Evolutionary conservation across 148 eudicot species (phyloP), one percentile per base, ranked within the genome.

Genomic region (Limonium bicolor): DNA sequence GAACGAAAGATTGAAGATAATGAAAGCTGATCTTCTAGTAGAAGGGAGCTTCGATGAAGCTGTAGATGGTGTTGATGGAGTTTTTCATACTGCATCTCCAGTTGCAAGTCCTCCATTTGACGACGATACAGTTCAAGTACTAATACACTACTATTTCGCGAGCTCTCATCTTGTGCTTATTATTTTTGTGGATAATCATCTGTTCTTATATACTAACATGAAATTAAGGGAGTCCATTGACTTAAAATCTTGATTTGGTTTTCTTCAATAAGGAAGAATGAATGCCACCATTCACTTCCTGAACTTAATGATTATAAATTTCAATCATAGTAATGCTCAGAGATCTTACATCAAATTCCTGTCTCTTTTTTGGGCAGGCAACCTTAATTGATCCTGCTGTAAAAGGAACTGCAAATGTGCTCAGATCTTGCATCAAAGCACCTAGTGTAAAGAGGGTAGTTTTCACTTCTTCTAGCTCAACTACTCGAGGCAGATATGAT

Each of bases 41-140:
- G 83, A 48, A 38, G 72, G 71, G 50, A 76, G 95, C 54, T 48
- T 88, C 3, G 65, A 73, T 34, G 77, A 58, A 48, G 95, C 97
- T 10, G 80, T 88, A 46, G 41, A 58, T 25, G 95, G 93, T 0
- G 83, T 92, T 54, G 68, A 77, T 37, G 97, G 95, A 26, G 97
- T 88, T 54, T 88, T 88, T 53, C 97, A 88, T 64, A 80, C 93
- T 29, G 97, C 97, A 5, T 84, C 95, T 17, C 97, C 95, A 1
- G 87, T 88, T 23, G 7, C 24, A 6, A 37, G 40, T 0, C 29
- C 55, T 6, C 32, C 18, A 20, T 19, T 30, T 0, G 50, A 44
- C 22, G 56, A 50, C n/a, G 42, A 50, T 14, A n/a, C n/a, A n/a
- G 43, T 50, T 20, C 63, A 59, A 20, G 63, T 59, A 59, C n/a